Conservation (phyloP, 441 rosid genomes). For the Lagerstroemia fauriei region DNA sequence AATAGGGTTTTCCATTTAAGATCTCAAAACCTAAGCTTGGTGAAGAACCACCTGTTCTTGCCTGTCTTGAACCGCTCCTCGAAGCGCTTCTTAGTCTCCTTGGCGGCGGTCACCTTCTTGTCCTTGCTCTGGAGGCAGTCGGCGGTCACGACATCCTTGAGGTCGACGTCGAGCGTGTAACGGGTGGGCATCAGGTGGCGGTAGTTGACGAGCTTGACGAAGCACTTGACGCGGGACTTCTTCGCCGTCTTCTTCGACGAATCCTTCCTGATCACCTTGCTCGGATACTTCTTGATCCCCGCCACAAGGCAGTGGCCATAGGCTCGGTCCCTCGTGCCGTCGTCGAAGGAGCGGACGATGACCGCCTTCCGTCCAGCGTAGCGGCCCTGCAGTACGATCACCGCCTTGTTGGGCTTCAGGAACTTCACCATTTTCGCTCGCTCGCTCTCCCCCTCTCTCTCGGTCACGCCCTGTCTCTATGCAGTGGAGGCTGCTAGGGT, state of each 20-base stretch:
- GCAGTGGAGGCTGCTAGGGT: slow-evolving; percentile 1
- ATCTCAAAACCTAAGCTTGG: not conserved
- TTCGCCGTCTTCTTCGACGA: not conserved
- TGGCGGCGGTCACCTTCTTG: not conserved
- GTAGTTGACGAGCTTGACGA: slow-evolving; percentile 6
- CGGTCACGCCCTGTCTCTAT: not conserved
- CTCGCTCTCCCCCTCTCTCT: not conserved
- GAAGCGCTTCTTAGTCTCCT: slow-evolving; percentile 3
- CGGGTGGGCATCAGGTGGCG: slow-evolving; percentile 12
- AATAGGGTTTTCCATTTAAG: not conserved
- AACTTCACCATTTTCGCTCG: slow-evolving; percentile 2
- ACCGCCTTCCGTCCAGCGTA: slow-evolving; percentile 1
- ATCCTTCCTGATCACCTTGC: slow-evolving; percentile 4
- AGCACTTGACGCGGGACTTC: slow-evolving; percentile 9
- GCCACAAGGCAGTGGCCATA: slow-evolving; percentile 7
- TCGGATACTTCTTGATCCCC: slow-evolving; percentile 3
- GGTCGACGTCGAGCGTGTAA: slow-evolving; percentile 4
- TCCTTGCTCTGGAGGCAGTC: slow-evolving; percentile 5
- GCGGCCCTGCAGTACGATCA: slow-evolving; percentile 2
- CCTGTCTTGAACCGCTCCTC: slow-evolving; percentile 6
- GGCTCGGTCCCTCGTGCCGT: not conserved
- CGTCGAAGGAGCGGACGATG: slow-evolving; percentile 2
- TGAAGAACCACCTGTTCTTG: slow-evolving; percentile 2
- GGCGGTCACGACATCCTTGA: slow-evolving; percentile 1
- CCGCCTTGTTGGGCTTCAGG: slow-evolving; percentile 2